phyloP scores from a whole-genome alignment of 2,329 filamentous ascomycete species.

The Verticillium longisporum region DNA sequence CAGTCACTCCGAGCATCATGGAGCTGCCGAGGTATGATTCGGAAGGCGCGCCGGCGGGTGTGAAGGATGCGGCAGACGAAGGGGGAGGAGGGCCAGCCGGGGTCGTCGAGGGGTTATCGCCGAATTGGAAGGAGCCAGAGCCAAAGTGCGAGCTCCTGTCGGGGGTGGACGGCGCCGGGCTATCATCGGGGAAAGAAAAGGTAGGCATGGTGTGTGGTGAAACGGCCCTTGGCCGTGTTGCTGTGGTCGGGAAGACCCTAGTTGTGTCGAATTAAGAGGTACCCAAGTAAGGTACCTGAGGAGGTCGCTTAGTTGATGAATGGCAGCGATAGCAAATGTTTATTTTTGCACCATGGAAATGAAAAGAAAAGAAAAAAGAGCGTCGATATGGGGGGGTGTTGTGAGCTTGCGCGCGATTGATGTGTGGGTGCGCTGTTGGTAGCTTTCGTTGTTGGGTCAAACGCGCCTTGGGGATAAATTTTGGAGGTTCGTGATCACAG shows the following conservation, averaged over 20 bases:
- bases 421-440: neutral
- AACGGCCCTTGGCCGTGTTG: neutral
- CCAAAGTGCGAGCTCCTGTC: constrained; percentile 28
- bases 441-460: constrained; percentile 3
- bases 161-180: constrained; percentile 42
- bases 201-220: constrained; percentile 27
- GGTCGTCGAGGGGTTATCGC: constrained; percentile 43
- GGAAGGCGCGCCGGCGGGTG: constrained; percentile 48
- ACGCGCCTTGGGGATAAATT: constrained; percentile 12
- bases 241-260: neutral
- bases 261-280: neutral
- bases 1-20: constrained; percentile 35
- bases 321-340: too few species aligned
- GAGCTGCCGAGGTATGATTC: constrained; percentile 49
- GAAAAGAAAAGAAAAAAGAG: too few species aligned
- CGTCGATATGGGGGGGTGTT: too few species aligned
- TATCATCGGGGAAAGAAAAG: constrained; percentile 34
- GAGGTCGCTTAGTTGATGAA: too few species aligned
- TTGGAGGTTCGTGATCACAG: constrained; percentile 11
- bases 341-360: too few species aligned
- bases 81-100: constrained; percentile 44
- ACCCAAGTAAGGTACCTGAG: too few species aligned
- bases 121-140: constrained; percentile 30
- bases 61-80: constrained; percentile 47
- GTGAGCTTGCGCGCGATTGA: neutral